Percentiles rank a stretch among this genome's conserved stretches.
These are phyloP conservation scores for Tricholoma terreum DNA, from an alignment of 768 basidiomycete species.

Conservation along the genomic window DNA sequence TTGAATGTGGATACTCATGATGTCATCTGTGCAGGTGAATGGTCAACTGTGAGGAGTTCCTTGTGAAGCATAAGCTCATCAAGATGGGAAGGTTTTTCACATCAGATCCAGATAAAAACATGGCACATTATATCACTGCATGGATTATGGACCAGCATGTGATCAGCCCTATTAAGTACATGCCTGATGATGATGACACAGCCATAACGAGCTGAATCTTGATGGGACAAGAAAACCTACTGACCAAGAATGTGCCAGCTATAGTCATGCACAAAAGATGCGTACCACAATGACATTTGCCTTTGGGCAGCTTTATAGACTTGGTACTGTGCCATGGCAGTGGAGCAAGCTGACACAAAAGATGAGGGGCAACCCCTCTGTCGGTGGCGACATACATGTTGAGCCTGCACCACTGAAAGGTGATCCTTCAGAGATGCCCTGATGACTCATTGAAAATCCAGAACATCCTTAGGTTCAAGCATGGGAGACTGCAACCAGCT, in stretches of 20 bases:
- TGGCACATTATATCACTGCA: no score
- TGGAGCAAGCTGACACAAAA: constrained; percentile 19
- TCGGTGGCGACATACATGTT: constrained; percentile 27
- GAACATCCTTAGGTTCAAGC: constrained; percentile 26
- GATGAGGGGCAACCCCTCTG: constrained; percentile 29
- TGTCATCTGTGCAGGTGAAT: no score
- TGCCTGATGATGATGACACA: constrained; percentile 5
- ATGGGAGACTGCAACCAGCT: constrained; percentile 25
- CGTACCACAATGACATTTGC: constrained; percentile 17
- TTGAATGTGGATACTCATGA: no score
- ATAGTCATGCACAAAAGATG: constrained; percentile 25
- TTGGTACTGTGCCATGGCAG: constrained; percentile 28
- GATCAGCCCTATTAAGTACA: no score
- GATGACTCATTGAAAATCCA: no score
- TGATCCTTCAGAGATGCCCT: no score
- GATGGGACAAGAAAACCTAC: constrained; percentile 13
- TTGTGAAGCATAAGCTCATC: no score
- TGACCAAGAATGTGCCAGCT: no score
- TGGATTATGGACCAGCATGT: constrained; percentile 19
- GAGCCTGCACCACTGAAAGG: constrained; percentile 11
- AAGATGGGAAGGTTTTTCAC: no score
- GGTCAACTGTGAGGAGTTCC: no score
- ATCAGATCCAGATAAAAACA: no score
- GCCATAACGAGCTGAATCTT: no score
- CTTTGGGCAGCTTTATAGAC: constrained; percentile 15